Evolutionary conservation across 2,329 filamentous ascomycete genomes (phyloP), one percentile per base, ranked within the genome.

Genomic region (Blumeria hordei): DNA sequence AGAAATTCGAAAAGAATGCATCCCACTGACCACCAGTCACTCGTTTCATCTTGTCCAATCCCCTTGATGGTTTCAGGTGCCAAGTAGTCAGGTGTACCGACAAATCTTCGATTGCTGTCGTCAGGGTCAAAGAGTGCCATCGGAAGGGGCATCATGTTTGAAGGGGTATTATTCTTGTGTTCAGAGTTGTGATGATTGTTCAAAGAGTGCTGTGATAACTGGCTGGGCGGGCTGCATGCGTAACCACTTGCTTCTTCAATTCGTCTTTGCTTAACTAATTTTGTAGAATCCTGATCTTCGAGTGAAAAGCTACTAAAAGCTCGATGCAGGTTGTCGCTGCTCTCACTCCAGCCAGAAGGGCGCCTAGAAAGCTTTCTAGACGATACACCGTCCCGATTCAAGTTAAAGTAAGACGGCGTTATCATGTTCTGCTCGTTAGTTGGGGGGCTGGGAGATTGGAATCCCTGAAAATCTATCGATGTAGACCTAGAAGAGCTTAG

Each of bases 21-120:
- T 0, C 92, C 92, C n/a, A 98, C 75, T 21, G 92, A 96, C 92
- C 92, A 98, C 92, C 92, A 98, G 78, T 98, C 92, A 65, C 92
- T 96, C 61, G 90, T 92, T 67, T 96, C 90, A 64, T 98, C 92
- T 67, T 98, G 92, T 1, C 90, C 88, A 60, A 88, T 81, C 53
- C 93, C 92, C 60, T 87, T 88, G 64, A 98, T 94, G 0, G 93
- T 98, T 66, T 98, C 93, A 0, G 92, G 92, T 0, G 92, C 92
- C 12, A 98, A 76, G 65, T 98, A 98, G 67, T 98, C 92, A 0
- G 92, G 92, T 0, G 92, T 98, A 35, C 92, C 92, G 8, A 98
- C 92, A 62, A 98, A 98, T 41, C 87, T 81, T 55, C 92, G 80
- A 64, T 86, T 90, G 58, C 81, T 93, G 64, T 98, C 92, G 64